Evolutionary conservation across 225 moss, liverwort and hornwort genomes (phyloP), one percentile per base, ranked within the genome.

Genomic region (Lunularia cruciata): DNA sequence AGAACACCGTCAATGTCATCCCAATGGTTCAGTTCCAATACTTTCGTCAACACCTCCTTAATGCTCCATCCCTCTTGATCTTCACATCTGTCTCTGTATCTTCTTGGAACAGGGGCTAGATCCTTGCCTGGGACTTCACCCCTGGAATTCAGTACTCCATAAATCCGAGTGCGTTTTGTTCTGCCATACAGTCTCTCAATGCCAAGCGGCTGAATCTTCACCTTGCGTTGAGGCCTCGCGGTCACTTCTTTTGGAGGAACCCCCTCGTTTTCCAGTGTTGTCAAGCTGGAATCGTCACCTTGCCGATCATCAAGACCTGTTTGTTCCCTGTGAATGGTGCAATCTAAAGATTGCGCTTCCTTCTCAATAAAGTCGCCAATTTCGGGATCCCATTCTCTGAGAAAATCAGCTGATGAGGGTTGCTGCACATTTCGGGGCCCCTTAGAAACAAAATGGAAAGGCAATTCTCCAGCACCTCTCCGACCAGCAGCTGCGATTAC

Each of bases 21-120:
- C 98, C 98, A 98, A 80, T 93, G 98, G 73, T 98, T 93, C 67
- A 91, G 70, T 20, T 81, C 77, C 68, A 98, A 71, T 72, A 93
- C 79, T 31, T 80, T 85, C 53, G 64, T 76, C 55, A 89, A 88
- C 38, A 98, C 85, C 68, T 93, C 89, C 43, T 81, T 86, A 1
- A 85, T 85, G 54, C 78, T 98, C 90, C 93, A 98, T 25, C 78
- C 82, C 63, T 85, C 57, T 57, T 80, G 83, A 48, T 89, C 75
- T 23, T 68, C 82, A 47, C 81, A 87, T 53, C 98, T 74, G 65
- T 83, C 81, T 63, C 84, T 83, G 70, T 92, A 98, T 73, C 68
- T 87, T 61, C 76, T 63, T 32, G 98, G 91, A 70, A 91, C 91
- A 34, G 77, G 78, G 8, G 87, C 88, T 78, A 95, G 60, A 43